A percentile compares a stretch with the other conserved stretches of the same genome.
Conservation (phyloP, 345 rosid species). For the Odontarrhena argentea region DNA sequence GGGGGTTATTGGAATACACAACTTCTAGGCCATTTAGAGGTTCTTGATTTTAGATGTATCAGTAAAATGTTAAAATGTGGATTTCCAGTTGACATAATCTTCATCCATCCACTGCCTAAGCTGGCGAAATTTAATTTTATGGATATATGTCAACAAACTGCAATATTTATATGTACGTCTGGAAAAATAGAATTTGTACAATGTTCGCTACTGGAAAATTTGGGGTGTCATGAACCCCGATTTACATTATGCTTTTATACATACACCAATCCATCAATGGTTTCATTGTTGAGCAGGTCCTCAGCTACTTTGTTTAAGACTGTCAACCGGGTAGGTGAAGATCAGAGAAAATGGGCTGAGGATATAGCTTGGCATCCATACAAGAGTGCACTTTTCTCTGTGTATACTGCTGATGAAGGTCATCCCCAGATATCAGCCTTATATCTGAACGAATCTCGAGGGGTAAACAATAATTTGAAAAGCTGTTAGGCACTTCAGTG, state of each 20-base stretch:
- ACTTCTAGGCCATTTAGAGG: constrained; percentile 2
- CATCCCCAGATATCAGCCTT: constrained; percentile 41
- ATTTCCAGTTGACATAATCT: constrained; percentile 2
- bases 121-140: neutral
- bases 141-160: constrained; percentile 10
- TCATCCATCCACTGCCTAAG: neutral
- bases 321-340: constrained; percentile 28
- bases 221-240: neutral
- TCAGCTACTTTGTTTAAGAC: constrained; percentile 34
- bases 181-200: constrained; percentile 1
- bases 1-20: neutral
- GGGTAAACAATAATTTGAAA: constrained; percentile 24
- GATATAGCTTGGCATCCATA: constrained; percentile 48
- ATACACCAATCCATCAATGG: neutral
- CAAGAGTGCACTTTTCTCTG: constrained; percentile 41
- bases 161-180: neutral
- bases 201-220: constrained; percentile 1
- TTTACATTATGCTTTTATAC: neutral
- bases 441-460: constrained; percentile 33
- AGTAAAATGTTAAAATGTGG: neutral
- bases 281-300: constrained; percentile 35
- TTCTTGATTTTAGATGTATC: neutral
- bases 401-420: constrained; percentile 39
- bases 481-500: neutral
- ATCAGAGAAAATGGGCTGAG: constrained; percentile 45